Percentiles rank a stretch among this genome's conserved stretches.
These are phyloP conservation scores for Aspergillus awamori DNA, from an alignment of 2,329 filamentous ascomycete genomes.

Conservation along the genomic window DNA sequence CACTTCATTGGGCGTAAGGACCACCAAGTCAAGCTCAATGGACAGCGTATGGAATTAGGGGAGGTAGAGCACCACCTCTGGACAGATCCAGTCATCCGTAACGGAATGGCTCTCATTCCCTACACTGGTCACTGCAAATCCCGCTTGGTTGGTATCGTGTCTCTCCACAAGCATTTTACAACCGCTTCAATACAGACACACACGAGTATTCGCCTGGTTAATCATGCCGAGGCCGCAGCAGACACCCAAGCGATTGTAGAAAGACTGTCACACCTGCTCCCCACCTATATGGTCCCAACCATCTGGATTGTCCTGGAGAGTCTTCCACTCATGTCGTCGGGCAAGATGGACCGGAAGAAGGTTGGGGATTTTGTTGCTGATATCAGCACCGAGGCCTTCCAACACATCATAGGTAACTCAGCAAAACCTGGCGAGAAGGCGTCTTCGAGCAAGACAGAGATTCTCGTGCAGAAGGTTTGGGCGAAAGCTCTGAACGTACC, in stretches of 20 bases:
- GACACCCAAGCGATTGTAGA: not conserved
- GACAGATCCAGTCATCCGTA: not conserved
- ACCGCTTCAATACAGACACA: not conserved
- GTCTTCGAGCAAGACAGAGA: not conserved
- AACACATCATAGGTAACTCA: not conserved
- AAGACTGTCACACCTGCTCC: not conserved
- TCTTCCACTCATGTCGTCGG: constrained; percentile 7
- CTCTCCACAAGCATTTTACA: not conserved
- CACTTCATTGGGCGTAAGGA: constrained; percentile 38
- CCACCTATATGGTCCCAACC: constrained; percentile 9
- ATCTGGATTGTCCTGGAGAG: constrained; percentile 7
- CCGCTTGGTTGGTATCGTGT: not conserved
- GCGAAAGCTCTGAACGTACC: not conserved
- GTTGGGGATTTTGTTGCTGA: constrained; percentile 8
- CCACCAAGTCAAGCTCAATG: constrained; percentile 38
- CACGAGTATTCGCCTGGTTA: not conserved
- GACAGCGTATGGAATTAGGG: constrained; percentile 39
- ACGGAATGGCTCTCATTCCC: constrained; percentile 7
- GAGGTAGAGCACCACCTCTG: constrained; percentile 32
- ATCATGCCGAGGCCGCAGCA: not conserved
- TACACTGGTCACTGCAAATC: constrained; percentile 6
- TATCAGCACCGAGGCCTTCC: not conserved
- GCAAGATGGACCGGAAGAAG: constrained; percentile 14
- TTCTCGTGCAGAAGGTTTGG: not conserved
- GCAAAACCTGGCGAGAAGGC: not conserved